Conservation (phyloP, 495 filamentous ascomycete genomes). For the Talaromyces liani region DNA sequence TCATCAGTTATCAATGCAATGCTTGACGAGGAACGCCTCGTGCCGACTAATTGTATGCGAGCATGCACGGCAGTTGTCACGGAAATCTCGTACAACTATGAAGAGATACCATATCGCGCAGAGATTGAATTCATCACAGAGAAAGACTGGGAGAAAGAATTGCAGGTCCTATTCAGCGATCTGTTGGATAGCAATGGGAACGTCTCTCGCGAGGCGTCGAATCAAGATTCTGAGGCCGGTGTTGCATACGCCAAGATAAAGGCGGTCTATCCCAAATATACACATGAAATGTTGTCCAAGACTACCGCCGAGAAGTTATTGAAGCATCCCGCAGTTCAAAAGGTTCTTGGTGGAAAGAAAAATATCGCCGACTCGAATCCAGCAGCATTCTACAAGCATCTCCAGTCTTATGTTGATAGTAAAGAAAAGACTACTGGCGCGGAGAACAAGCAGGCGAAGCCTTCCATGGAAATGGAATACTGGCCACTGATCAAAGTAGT, state of each 20-base stretch:
- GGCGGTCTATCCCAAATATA: slow-evolving; percentile 53
- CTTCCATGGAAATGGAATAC: slow-evolving; percentile 35
- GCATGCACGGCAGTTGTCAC: slow-evolving; percentile 62
- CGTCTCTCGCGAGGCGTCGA: slow-evolving; percentile 34
- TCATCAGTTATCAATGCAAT: slow-evolving; percentile 55
- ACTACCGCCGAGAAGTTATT: slow-evolving; percentile 25
- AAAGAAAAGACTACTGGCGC: slow-evolving; percentile 33
- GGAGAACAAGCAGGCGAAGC: slow-evolving; percentile 12
- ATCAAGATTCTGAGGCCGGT: slow-evolving; percentile 43
- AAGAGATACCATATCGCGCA: slow-evolving; percentile 45
- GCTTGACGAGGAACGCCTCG: slow-evolving; percentile 45
- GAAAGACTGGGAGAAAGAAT: slow-evolving; percentile 52
- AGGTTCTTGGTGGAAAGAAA: slow-evolving; percentile 41
- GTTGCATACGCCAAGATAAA: slow-evolving; percentile 58
- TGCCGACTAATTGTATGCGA: slow-evolving; percentile 52
- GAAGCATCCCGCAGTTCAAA: slow-evolving; percentile 19
- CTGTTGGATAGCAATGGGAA: slow-evolving; percentile 39
- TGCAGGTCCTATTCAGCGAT: slow-evolving; percentile 40
- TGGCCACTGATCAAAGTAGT: slow-evolving; percentile 67
- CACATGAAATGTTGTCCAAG: slow-evolving; percentile 38
- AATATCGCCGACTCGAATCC: slow-evolving; percentile 29
- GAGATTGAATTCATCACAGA: slow-evolving; percentile 54
- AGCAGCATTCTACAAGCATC: slow-evolving; percentile 31
- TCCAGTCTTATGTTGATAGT: slow-evolving; percentile 46
- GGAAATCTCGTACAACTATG: slow-evolving; percentile 58